Evolutionary conservation across 2,329 filamentous ascomycete genomes (phyloP), one percentile per base, ranked within the genome.

Genomic region (Fusarium sp.): DNA sequence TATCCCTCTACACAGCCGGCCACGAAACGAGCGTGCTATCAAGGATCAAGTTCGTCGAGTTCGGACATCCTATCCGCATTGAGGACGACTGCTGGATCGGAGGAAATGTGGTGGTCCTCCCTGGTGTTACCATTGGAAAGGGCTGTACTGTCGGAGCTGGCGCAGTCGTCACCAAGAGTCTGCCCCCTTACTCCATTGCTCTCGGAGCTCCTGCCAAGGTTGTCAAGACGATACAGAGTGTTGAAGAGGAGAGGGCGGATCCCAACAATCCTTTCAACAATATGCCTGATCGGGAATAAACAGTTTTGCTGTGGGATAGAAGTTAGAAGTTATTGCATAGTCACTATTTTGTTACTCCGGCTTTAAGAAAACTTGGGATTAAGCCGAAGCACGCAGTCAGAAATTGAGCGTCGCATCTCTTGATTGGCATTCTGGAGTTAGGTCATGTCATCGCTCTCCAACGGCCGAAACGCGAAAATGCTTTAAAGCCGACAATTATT

Each of bases 1-100:
- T 95, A 0, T 88, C 84, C 52, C 86, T 96, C 59, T 93, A 89
- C 76, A 88, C 89, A 4, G 92, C 88, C 2, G 91, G 89, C 0
- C 93, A 96, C 77, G 91, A 92, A 51, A 83, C 91, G 0, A 91
- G 91, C 71, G 82, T 86, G 1, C 81, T 82, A 56, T 83, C 81
- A 3, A 82, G 86, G 20, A 79, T 84, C 25, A 81, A 85, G 40
- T 79, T 78, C 18, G 78, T 85, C 56, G 85, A 86, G 70, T 87
- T 82, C 60, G 85, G 84, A 0, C 77, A 77, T 16, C 77, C 81
- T 5, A 82, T 88, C 40, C 76, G 70, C 5, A 87, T 88, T 38
- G 85, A 82, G 2, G 82, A 87, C 49, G 85, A 88, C 73, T 87
- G 85, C 73, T 88, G 86, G 86, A 84, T 88, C 58, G 86, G 86